Evolutionary conservation across 2,329 filamentous ascomycete genomes (phyloP), one percentile per base, ranked within the genome.

Genomic region (Botrytis pseudocinerea): DNA sequence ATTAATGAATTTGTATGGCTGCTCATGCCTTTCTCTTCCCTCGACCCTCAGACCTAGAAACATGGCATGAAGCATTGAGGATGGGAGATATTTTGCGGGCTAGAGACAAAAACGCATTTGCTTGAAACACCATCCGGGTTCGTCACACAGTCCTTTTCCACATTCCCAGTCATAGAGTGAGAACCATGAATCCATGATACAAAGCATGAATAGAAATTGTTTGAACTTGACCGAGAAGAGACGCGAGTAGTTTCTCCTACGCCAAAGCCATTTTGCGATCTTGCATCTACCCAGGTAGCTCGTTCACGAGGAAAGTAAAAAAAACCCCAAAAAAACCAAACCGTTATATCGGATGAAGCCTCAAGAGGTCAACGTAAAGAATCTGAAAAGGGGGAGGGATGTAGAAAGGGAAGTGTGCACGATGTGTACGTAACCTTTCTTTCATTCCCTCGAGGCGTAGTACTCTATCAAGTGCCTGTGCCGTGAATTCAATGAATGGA

Each of bases 111-210:
- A 69, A 48, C 25, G 46, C n/a, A n/a, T 54, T 38, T 54, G 22
- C 65, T 69, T 69, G 65, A 69, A 69, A 64, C 61, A 59, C 65
- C 51, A 44, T 28, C 51, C 6, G 51, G 51, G 51, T 57, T 28
- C n/a, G 28, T 40, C 25, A 28, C 46, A 28, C 65, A 69, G 10
- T 18, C n/a, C 28, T 28, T 40, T 68, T 22, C 25, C 51, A 18
- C 9, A 28, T 32, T 18, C 7, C 64, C 32, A 40, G 64, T 40
- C 22, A 54, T 2, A 57, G 32, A 46, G 32, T 14, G 32, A 66
- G 16, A 16, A 40, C 2, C 32, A 28, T 42, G 48, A 68, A 57
- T 42, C 65, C 46, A 42, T 68, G 65, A 68, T 68, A 68, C 65
- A 68, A 42, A 68, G 48, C 48, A 57, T 42, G 35, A 57, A 57